Evolutionary conservation across 1,284 basidiomycete species (phyloP).

Genomic region (Veloboletus limbatus): DNA sequence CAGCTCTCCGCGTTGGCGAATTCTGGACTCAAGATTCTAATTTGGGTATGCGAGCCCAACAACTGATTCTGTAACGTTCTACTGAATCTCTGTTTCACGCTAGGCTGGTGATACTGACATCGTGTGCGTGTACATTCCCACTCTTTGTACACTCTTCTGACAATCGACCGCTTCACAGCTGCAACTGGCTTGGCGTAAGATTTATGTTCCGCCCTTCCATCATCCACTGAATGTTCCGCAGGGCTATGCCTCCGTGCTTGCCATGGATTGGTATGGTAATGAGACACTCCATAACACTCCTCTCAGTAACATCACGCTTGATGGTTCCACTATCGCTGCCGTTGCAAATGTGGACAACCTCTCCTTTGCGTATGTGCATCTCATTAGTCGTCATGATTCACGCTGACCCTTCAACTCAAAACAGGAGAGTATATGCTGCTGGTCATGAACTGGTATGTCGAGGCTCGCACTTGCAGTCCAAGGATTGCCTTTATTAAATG

Average conservation of each 20-base stretch:
- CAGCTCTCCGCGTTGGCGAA: slow-evolving; percentile 51
- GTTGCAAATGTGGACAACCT: slow-evolving; percentile 65
- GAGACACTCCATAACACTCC: slow-evolving; percentile 45
- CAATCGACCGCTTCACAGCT: slow-evolving; percentile 37
- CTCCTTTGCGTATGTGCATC: slow-evolving; percentile 51
- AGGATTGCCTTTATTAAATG: slow-evolving; percentile 2
- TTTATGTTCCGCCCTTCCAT: background rate
- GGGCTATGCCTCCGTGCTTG: slow-evolving; percentile 47
- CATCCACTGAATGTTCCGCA: slow-evolving; percentile 4
- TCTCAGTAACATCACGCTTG: slow-evolving; percentile 57
- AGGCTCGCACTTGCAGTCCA: background rate
- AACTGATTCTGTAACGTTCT: background rate
- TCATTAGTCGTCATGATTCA: background rate
- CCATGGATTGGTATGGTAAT: slow-evolving; percentile 65
- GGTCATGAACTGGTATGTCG: slow-evolving; percentile 58
- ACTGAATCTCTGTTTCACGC: background rate
- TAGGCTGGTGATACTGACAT: slow-evolving; percentile 67
- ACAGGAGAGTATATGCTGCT: slow-evolving; percentile 50
- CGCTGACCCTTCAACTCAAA: background rate
- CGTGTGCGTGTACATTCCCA: slow-evolving; percentile 40
- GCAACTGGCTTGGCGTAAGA: slow-evolving; percentile 58
- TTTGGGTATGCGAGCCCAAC: slow-evolving; percentile 46
- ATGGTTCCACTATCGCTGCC: slow-evolving; percentile 49
- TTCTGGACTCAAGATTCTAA: slow-evolving; percentile 53
- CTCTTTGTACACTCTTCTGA: background rate